Base-by-base conservation (phyloP, 1,284 basidiomycete species). In the Hypsizygus ulmarius region DNA sequence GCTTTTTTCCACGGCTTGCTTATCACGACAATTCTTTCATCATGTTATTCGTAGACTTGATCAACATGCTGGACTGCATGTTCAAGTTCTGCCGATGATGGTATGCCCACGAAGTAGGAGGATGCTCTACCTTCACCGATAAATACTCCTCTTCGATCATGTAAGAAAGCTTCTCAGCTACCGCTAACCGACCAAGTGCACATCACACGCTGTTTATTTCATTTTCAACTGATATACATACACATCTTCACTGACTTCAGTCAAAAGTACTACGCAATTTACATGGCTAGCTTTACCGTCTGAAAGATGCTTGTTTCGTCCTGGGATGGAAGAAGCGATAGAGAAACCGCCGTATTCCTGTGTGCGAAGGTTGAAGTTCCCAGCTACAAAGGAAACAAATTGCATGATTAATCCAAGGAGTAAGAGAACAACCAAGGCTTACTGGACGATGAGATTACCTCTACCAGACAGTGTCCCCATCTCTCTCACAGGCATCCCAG, bases 401-500 rank as follows among this genome's bases (percentile, higher is more conserved):
- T 12, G 42, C 40, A 43, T 21, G 43, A 29, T n/a, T n/a, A 49
- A 34, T n/a, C 37, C 47, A 45, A 39, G 38, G 34, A 45, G 19
- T 38, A 57, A 36, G 34, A 33, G 15, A 40, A 19, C 15, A 18
- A 39, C 12, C 6, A 29, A 30, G 11, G 59, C 85, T 65, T 73
- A 90, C 74, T 78, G 79, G 51, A 95, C 77, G 52, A 90, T 72
- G 55, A 95, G 71, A 66, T 93, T 87, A 12, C 92, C 91, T 59
- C 84, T 79, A 45, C 82, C 81, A 57, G 83, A 73, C 5, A 78
- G 69, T 54, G 75, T 74, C n/a, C 80, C 78, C 33, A 78, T 75
- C 54, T 82, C 78, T 42, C 82, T 75, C 36, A 90, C 76, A 27
- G 91, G 91, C 91, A 95, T 94, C 11, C 93, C 93, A 60, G 87